A percentile compares a stretch with the other conserved stretches of the same genome.
Evolutionary conservation across 2,329 filamentous ascomycete species (phyloP).

Genomic region (Magnaporthiopsis incrustans): DNA sequence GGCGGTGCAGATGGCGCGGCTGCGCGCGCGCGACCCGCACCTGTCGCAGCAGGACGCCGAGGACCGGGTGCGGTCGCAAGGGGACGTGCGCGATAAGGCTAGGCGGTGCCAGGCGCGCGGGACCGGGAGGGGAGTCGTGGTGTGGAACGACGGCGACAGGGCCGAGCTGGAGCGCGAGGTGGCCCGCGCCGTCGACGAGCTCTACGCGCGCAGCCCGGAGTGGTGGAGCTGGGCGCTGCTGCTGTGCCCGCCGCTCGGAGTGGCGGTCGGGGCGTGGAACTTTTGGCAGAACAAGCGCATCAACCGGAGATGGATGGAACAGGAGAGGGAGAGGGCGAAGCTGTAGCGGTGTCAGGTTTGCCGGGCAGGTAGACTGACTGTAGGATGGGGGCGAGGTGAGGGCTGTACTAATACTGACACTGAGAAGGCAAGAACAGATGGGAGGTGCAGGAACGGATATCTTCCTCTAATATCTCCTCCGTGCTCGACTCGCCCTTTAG

Average conservation of each 20-base stretch:
- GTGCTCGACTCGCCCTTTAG: not conserved
- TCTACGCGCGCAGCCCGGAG: constrained; percentile 56
- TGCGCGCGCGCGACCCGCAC: constrained; percentile 69
- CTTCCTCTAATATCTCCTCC: too few relatives aligned
- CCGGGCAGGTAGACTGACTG: not conserved
- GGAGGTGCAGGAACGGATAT: too few relatives aligned
- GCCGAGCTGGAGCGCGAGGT: constrained; percentile 63
- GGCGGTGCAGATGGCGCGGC: constrained; percentile 69
- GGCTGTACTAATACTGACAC: not conserved
- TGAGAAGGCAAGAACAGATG: not conserved
- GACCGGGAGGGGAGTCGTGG: constrained; percentile 61
- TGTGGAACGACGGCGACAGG: constrained; percentile 81
- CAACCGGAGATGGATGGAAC: constrained; percentile 62
- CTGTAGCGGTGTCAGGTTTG: constrained; percentile 21
- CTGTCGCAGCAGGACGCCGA: constrained; percentile 77
- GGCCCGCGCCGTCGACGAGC: constrained; percentile 52
- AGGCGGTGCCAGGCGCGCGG: constrained; percentile 60
- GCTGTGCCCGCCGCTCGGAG: constrained; percentile 67
- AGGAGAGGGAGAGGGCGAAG: constrained; percentile 37
- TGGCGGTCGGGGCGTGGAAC: constrained; percentile 59
- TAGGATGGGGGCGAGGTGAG: not conserved
- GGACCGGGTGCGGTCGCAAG: constrained; percentile 80
- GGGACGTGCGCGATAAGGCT: constrained; percentile 78
- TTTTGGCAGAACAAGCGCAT: constrained; percentile 64
- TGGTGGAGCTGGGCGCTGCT: constrained; percentile 75